Evolutionary conservation across 139 green algal species (phyloP), one percentile per base, ranked within the genome.

Genomic region (Nannochloris sp.): DNA sequence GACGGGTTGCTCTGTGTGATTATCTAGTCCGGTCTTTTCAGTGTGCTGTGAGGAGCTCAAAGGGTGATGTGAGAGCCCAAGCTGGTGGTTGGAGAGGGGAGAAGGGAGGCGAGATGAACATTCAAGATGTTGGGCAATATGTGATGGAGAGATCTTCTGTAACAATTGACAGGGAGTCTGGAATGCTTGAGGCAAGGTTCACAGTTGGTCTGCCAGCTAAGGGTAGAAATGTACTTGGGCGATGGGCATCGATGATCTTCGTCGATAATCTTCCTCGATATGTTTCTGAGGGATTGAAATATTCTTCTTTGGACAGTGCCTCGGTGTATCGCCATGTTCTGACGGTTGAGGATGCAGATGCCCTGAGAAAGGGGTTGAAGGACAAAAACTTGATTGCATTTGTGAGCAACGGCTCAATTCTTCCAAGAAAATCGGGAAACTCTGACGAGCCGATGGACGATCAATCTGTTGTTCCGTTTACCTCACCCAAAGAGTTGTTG

Each of bases 61-160:
- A 72, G 61, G 75, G 66, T 5, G 81, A 86, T 56, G 53, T 71
- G 6, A 48, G 66, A 19, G 49, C 27, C 61, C 49, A 76, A 59
- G 65, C 49, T 51, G 68, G 70, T 11, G 76, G 81, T 1, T 89
- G 83, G 83, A 37, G 63, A 15, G 81, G 75, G 3, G 66, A 78
- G 8, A 90, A 90, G 64, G 83, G 83, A n/a, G 83, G 83, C 0
- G 83, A 91, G 34, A 74, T 90, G 48, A 72, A 48, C n/a, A 70
- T 90, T 27, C 79, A 91, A 53, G 3, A 19, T 19, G 73, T 73
- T 24, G 76, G 81, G 5, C 81, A 87, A 65, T 50, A 82, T 34
- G 80, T 89, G 21, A 46, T 89, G 67, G 72, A 89, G 64, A 75
- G 83, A 27, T 87, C 72, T 4, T 74, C 74, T 1, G 72, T 88